Percentiles rank a stretch among this genome's conserved stretches.
phyloP scores from a whole-genome alignment of 2,329 filamentous ascomycete species.

The Pleomassaria siparia region DNA sequence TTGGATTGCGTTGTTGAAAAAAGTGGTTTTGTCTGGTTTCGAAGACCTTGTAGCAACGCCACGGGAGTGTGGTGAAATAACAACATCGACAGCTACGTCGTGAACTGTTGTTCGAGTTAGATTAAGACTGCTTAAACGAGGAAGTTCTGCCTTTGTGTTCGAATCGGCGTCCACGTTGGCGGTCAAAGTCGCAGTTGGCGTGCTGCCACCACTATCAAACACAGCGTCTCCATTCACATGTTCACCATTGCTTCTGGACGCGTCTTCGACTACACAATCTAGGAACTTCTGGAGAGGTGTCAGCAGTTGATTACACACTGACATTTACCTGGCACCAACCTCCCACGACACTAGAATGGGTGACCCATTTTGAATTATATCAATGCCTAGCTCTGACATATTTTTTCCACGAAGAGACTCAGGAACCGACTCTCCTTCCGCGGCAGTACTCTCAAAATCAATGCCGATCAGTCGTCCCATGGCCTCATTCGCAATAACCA shows the following conservation, averaged over 20 bases:
- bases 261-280: constrained; percentile 46
- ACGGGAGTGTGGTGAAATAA: constrained; percentile 54
- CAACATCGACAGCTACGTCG: constrained; percentile 68
- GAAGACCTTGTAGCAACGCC: constrained; percentile 12
- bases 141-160: constrained; percentile 15
- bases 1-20: constrained; percentile 47
- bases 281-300: constrained; percentile 42
- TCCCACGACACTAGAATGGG: constrained; percentile 56
- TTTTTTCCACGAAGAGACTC: constrained; percentile 67
- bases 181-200: constrained; percentile 23
- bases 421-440: constrained; percentile 50
- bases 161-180: constrained; percentile 7
- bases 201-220: constrained; percentile 28
- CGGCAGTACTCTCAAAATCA: constrained; percentile 45
- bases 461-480: constrained; percentile 70
- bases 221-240: constrained; percentile 4
- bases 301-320: constrained; percentile 6
- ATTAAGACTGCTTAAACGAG: constrained; percentile 37
- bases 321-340: constrained; percentile 23
- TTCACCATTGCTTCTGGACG: no score
- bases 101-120: constrained; percentile 48
- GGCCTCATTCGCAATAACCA: constrained; percentile 74
- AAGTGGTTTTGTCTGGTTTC: constrained; percentile 5
- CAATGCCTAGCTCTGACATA: constrained; percentile 70
- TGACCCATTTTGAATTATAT: constrained; percentile 69